Evolutionary conservation across 106 monocot genomes (phyloP).

Genomic region (Triglochin maritima): DNA sequence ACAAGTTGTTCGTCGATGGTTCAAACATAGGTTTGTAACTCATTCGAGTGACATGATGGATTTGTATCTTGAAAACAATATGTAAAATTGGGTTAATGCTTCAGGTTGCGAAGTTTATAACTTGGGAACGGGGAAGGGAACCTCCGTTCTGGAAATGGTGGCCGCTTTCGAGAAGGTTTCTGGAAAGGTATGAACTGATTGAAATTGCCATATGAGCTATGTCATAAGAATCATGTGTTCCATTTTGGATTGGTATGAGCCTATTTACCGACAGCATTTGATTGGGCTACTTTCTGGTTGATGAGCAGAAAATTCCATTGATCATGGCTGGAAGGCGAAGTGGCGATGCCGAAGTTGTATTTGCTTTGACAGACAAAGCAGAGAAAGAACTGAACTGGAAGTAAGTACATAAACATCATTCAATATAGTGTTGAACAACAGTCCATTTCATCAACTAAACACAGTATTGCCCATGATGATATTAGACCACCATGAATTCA

Average conservation of each 20-base stretch:
- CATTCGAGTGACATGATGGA: not conserved
- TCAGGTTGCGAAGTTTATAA: slow-evolving; percentile 81
- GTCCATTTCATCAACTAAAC: too few species aligned
- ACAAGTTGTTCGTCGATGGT: slow-evolving; percentile 47
- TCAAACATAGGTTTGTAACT: slow-evolving; percentile 34
- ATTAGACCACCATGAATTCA: too few species aligned
- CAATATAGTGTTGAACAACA: too few species aligned
- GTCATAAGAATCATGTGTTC: not conserved
- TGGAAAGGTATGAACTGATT: slow-evolving; percentile 44
- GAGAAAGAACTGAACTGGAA: slow-evolving; percentile 75
- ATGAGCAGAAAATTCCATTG: slow-evolving; percentile 70
- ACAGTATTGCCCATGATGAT: too few species aligned
- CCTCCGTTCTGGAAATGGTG: slow-evolving; percentile 66
- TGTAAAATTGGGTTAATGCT: not conserved
- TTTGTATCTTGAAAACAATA: not conserved
- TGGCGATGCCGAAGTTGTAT: slow-evolving; percentile 78
- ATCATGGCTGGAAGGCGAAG: slow-evolving; percentile 48
- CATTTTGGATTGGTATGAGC: not conserved
- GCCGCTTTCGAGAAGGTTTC: slow-evolving; percentile 78
- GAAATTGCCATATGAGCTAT: not conserved
- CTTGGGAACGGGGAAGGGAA: slow-evolving; percentile 80
- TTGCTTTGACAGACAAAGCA: slow-evolving; percentile 63
- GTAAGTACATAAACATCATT: slow-evolving; percentile 20
- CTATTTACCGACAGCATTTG: not conserved
- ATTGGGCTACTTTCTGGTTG: not conserved